Evolutionary conservation across 108 stramenopile genomes (phyloP).

Genomic region (Skeletonema menzelii): DNA sequence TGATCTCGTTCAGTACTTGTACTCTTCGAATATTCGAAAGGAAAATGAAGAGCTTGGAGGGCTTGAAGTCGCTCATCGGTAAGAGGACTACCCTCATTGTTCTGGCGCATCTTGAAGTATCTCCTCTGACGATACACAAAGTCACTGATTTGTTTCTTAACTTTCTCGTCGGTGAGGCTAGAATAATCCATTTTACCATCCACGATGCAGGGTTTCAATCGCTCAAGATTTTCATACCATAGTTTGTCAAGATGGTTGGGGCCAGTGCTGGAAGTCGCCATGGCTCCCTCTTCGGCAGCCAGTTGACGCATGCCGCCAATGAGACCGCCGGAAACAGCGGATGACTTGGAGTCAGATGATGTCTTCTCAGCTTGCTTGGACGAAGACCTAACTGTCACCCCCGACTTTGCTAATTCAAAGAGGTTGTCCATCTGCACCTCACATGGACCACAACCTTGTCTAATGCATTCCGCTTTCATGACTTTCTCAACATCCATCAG

Average conservation of each 20-base stretch:
- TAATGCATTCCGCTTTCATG: background rate
- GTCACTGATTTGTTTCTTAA: background rate
- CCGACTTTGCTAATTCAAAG: background rate
- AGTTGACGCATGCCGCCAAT: no score
- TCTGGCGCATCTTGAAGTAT: background rate
- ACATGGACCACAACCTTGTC: background rate
- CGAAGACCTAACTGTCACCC: background rate
- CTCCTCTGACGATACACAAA: background rate
- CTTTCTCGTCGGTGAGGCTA: background rate
- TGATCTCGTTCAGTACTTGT: background rate
- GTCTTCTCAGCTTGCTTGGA: background rate
- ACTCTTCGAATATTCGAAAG: background rate
- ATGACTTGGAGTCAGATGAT: background rate
- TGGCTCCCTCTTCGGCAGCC: no score
- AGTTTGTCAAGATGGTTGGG: background rate
- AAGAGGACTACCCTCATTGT: background rate
- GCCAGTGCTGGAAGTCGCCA: background rate
- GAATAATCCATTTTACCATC: background rate
- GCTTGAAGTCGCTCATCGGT: background rate
- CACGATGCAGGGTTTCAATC: background rate
- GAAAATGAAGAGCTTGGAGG: background rate
- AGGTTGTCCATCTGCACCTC: background rate
- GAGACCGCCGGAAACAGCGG: no score
- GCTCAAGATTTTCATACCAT: background rate
- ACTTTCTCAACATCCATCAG: background rate